These are phyloP conservation scores for Ophiobolus disseminans DNA, from an alignment of 2,329 filamentous ascomycete genomes.

Conservation along the genomic window DNA sequence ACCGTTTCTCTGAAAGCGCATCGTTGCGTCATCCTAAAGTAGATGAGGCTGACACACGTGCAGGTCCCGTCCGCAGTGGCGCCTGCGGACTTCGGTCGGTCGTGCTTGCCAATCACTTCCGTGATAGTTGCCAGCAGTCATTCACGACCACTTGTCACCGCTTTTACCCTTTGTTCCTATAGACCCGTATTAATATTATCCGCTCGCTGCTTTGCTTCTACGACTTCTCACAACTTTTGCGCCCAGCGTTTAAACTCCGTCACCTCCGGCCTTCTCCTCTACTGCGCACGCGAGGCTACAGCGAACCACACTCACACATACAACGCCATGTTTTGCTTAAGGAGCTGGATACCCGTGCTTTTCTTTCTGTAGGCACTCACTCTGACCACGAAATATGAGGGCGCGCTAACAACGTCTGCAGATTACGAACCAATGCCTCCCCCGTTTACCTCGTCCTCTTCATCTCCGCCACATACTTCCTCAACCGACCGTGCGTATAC, in stretches of 20 bases:
- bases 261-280: constrained; percentile 1
- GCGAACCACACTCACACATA: not conserved
- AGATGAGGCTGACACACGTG: constrained; percentile 14
- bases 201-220: constrained; percentile 16
- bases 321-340: constrained; percentile 70
- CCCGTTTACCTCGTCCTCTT: constrained; percentile 60
- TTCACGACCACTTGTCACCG: constrained; percentile 7
- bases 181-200: constrained; percentile 11
- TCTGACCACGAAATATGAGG: not conserved
- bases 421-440: constrained; percentile 54
- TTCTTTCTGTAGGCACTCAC: constrained; percentile 63
- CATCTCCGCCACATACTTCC: constrained; percentile 89
- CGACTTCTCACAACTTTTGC: not conserved
- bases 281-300: constrained; percentile 19
- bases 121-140: constrained; percentile 3
- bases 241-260: not conserved
- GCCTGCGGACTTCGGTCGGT: constrained; percentile 9
- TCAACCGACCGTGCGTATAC: constrained; percentile 96
- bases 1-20: too few relatives aligned
- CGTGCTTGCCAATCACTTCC: constrained; percentile 14
- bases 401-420: constrained; percentile 17
- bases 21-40: constrained; percentile 8
- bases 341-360: constrained; percentile 62
- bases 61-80: constrained; percentile 5
- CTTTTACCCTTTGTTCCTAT: constrained; percentile 8